Percentiles rank a stretch among this genome's conserved stretches.
Conservation (phyloP, 805 yeast genomes). For the Sugiyamaella floridensis region DNA sequence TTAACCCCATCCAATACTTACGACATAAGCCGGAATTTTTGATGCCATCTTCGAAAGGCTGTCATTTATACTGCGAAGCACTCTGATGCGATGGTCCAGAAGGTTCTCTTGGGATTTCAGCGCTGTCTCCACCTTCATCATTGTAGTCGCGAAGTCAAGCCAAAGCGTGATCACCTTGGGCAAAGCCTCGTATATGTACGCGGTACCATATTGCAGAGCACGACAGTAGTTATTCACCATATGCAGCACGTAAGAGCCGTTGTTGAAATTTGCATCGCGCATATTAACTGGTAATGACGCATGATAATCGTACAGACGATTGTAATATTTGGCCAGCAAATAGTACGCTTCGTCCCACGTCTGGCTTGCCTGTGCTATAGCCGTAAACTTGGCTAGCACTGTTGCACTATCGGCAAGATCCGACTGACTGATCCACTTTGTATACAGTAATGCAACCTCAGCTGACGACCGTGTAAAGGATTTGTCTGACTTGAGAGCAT, state of each 20-base stretch:
- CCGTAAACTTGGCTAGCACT: conserved; percentile 60
- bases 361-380: conserved; percentile 48
- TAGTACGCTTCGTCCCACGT: conserved; percentile 77
- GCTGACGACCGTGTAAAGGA: conserved; percentile 23
- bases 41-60: conserved; percentile 10
- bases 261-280: conserved; percentile 18
- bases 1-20: background rate
- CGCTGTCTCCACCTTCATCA: conserved; percentile 5
- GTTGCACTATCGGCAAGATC: conserved; percentile 73
- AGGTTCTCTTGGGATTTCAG: conserved; percentile 16
- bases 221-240: conserved; percentile 51
- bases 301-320: conserved; percentile 67
- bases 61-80: conserved; percentile 11
- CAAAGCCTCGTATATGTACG: conserved; percentile 69
- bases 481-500: background rate
- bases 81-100: conserved; percentile 6
- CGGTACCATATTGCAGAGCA: conserved; percentile 55
- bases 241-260: conserved; percentile 44
- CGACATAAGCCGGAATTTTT: conserved; percentile 17
- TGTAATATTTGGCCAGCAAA: conserved; percentile 70
- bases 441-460: conserved; percentile 62
- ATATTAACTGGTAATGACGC: conserved; percentile 31
- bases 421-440: conserved; percentile 82
- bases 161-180: conserved; percentile 89
- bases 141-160: conserved; percentile 61